Evolutionary conservation across 768 basidiomycete genomes (phyloP).

Genomic region (Collybia sordida): DNA sequence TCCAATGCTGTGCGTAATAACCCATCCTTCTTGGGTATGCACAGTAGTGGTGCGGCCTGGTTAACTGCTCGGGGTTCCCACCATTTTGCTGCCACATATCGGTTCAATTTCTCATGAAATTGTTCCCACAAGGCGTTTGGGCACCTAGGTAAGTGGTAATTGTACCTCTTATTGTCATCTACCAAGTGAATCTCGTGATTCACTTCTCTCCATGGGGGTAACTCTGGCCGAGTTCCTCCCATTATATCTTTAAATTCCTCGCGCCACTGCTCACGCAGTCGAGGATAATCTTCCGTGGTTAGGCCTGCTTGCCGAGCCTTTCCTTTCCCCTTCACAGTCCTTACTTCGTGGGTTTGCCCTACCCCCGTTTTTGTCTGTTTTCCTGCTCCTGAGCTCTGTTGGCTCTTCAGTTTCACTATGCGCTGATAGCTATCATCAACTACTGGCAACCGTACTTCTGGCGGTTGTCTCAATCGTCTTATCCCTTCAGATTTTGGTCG

Average conservation of each 20-base stretch:
- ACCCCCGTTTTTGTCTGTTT: background rate
- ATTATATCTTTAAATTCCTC: slow-evolving; percentile 21
- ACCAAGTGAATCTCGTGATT: slow-evolving; percentile 39
- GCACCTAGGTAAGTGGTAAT: slow-evolving; percentile 29
- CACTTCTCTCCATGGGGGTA: slow-evolving; percentile 33
- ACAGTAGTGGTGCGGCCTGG: slow-evolving; percentile 30
- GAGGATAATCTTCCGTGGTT: slow-evolving; percentile 11
- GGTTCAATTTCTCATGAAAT: slow-evolving; percentile 28
- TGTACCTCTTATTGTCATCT: slow-evolving; percentile 28
- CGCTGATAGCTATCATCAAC: slow-evolving; percentile 1
- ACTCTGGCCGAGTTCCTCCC: slow-evolving; percentile 12
- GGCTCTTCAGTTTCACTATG: background rate
- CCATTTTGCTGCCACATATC: slow-evolving; percentile 31
- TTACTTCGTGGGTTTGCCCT: background rate
- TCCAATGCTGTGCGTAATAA: slow-evolving; percentile 33
- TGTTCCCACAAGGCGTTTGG: slow-evolving; percentile 24
- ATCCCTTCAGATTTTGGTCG: background rate
- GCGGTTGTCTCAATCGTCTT: background rate
- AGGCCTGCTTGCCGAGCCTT: background rate
- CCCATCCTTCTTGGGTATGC: slow-evolving; percentile 32
- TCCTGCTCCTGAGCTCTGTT: too few species aligned
- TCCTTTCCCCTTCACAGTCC: background rate
- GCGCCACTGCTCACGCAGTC: slow-evolving; percentile 17
- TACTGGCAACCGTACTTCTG: background rate
- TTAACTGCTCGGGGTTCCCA: slow-evolving; percentile 22